Conservation (phyloP, 345 rosid species). For the Rhizophora apiculata region DNA sequence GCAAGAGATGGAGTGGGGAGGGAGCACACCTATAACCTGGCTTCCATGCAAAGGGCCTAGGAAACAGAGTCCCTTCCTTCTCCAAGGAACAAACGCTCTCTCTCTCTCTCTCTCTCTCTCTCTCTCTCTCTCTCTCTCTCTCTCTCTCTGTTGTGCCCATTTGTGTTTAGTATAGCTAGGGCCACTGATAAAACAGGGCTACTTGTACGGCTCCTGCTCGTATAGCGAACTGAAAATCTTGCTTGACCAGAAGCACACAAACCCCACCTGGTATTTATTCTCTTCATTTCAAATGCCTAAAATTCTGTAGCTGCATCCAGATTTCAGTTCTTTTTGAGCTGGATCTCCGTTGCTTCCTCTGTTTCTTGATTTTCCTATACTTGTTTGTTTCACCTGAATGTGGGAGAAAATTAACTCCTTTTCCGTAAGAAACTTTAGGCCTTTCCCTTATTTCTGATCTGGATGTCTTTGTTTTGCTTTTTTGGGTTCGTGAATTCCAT, state of each 20-base stretch:
- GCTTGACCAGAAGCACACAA: slow-evolving; percentile 2
- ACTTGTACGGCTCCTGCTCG: not conserved
- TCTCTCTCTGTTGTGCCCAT: not conserved
- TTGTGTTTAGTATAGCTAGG: not conserved
- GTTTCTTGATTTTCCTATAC: slow-evolving; percentile 25
- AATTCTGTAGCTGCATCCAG: not conserved
- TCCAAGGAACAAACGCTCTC: not conserved
- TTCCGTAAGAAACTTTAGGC: slow-evolving; percentile 6
- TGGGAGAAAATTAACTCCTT: not conserved
- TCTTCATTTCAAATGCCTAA: slow-evolving; percentile 9
- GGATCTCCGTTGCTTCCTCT: slow-evolving; percentile 25
- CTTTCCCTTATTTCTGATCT: slow-evolving; percentile 18
- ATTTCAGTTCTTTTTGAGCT: slow-evolving; percentile 16
- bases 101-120: not conserved
- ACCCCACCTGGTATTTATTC: slow-evolving; percentile 14
- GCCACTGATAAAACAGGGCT: not conserved
- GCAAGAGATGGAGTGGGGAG: not conserved
- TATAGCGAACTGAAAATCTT: slow-evolving; percentile 1
- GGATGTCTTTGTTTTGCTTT: slow-evolving; percentile 11
- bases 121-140: not conserved
- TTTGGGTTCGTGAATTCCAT: not conserved
- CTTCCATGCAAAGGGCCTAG: slow-evolving; percentile 14
- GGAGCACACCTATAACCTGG: not conserved
- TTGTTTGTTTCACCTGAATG: slow-evolving; percentile 11
- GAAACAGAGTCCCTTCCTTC: not conserved